Percentiles rank a stretch among this genome's conserved stretches.
phyloP scores from a whole-genome alignment of 2,329 filamentous ascomycete species.

The Fusarium heterosporum region DNA sequence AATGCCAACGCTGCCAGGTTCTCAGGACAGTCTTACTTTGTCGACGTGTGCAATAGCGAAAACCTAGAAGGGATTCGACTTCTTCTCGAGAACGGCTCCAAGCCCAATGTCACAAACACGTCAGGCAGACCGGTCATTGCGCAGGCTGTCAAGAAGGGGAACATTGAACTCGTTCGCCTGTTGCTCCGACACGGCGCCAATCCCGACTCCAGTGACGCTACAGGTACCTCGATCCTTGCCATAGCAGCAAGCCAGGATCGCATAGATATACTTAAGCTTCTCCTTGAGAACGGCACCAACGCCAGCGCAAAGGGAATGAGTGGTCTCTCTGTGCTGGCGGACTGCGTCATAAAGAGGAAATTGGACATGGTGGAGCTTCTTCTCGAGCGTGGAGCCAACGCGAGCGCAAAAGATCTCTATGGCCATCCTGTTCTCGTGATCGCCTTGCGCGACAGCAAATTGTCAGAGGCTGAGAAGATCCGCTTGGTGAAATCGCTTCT shows the following conservation, averaged over 20 bases:
- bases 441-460: constrained; percentile 46
- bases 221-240: constrained; percentile 48
- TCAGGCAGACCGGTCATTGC: constrained; percentile 48
- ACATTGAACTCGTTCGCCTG: constrained; percentile 46
- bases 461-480: constrained; percentile 44
- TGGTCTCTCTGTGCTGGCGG: constrained; percentile 51
- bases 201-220: constrained; percentile 46
- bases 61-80: constrained; percentile 47
- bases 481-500: constrained; percentile 50
- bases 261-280: constrained; percentile 49
- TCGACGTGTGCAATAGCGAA: constrained; percentile 45
- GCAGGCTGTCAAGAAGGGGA: constrained; percentile 45
- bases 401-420: constrained; percentile 49
- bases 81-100: constrained; percentile 49
- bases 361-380: constrained; percentile 50
- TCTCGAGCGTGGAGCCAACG: constrained; percentile 51
- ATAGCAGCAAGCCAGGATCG: constrained; percentile 47
- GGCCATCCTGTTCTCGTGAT: constrained; percentile 51
- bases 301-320: constrained; percentile 45
- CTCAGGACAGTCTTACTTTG: constrained; percentile 49
- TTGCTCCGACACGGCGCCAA: constrained; percentile 54
- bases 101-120: constrained; percentile 43
- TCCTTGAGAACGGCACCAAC: constrained; percentile 53
- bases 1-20: constrained; percentile 48
- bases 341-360: constrained; percentile 50